phyloP scores from a whole-genome alignment of 345 rosid species.

The Gossypium australe region DNA sequence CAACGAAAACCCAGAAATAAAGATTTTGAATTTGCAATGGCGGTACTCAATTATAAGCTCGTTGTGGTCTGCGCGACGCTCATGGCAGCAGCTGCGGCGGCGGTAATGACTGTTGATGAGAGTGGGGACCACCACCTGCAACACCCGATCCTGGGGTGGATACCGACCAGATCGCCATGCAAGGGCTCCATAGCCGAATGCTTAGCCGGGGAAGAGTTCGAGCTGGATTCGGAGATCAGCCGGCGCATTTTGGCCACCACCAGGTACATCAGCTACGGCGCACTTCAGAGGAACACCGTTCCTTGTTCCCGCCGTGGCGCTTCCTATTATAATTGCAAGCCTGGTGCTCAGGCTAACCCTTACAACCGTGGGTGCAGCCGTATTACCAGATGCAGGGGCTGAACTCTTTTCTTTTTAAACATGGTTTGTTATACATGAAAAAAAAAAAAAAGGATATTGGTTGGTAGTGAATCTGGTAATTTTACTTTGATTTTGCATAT shows the following conservation, averaged over 20 bases:
- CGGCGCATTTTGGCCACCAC: slow-evolving; percentile 73
- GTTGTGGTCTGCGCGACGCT: slow-evolving; percentile 34
- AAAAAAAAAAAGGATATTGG: background rate
- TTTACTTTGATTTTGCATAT: slow-evolving; percentile 11
- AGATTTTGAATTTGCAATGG: slow-evolving; percentile 21
- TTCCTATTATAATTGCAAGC: slow-evolving; percentile 86
- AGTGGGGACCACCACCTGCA: slow-evolving; percentile 32
- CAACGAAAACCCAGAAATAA: background rate
- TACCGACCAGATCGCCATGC: slow-evolving; percentile 49
- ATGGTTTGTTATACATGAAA: slow-evolving; percentile 12
- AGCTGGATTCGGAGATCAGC: slow-evolving; percentile 71
- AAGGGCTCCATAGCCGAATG: slow-evolving; percentile 52
- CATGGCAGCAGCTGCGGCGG: slow-evolving; percentile 21
- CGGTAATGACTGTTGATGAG: slow-evolving; percentile 29
- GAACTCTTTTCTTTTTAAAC: slow-evolving; percentile 12
- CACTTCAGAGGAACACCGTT: slow-evolving; percentile 78
- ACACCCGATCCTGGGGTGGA: slow-evolving; percentile 34
- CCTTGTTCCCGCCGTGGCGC: slow-evolving; percentile 96
- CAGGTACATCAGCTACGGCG: slow-evolving; percentile 86
- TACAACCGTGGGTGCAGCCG: slow-evolving; percentile 81
- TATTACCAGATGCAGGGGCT: slow-evolving; percentile 83
- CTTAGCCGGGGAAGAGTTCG: slow-evolving; percentile 61
- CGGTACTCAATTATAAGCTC: background rate
- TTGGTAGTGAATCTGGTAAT: slow-evolving; percentile 9
- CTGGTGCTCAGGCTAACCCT: slow-evolving; percentile 78